Evolutionary conservation across 768 basidiomycete species (phyloP), one percentile per base, ranked within the genome.

Genomic region (Auriscalpium orientale): DNA sequence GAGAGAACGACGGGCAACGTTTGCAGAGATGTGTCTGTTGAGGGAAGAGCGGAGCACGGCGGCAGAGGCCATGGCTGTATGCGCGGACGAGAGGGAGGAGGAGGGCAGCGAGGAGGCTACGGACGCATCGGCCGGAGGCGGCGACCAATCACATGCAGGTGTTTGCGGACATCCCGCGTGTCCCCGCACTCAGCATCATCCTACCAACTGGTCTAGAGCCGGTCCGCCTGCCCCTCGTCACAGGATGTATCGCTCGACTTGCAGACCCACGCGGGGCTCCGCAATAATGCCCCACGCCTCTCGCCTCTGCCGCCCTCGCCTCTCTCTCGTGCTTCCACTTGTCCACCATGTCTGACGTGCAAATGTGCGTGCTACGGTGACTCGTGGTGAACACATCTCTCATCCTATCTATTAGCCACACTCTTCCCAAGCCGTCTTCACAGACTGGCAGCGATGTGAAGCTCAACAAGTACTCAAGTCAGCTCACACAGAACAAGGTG

Each of bases 401-500:
- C 28, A 28, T 28, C 28, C 46, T 47, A 20, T 48, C 46, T 16
- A 21, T 7, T 51, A 81, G 80, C 57, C 76, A 79, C 59, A 61
- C 71, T 43, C 55, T 79, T 2, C 65, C 77, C 62, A 72, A 76
- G 54, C 52, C 69, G 44, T 43, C 38, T 36, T 67, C 71, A 37
- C 49, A 57, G n/a, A 67, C 64, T 20, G 45, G 55, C 18, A 61
- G 57, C 58, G 71, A 73, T 70, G 75, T 58, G 33, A 76, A 79
- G 61, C 74, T 92, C 63, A 92, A 92, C 74, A 91, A 81, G 69
- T 77, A 84, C 59, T 92, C 90, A 48, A 72, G 77, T 56, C 80
- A 82, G 58, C 62, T 92, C 49, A 92, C 90, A 1, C 86, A 91
- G 70, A 76, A 84, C 66, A 91, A 91, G 77, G 88, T 84, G 34